Base-by-base conservation (phyloP, 305 asterid species). In the Ilex paraguariensis region DNA sequence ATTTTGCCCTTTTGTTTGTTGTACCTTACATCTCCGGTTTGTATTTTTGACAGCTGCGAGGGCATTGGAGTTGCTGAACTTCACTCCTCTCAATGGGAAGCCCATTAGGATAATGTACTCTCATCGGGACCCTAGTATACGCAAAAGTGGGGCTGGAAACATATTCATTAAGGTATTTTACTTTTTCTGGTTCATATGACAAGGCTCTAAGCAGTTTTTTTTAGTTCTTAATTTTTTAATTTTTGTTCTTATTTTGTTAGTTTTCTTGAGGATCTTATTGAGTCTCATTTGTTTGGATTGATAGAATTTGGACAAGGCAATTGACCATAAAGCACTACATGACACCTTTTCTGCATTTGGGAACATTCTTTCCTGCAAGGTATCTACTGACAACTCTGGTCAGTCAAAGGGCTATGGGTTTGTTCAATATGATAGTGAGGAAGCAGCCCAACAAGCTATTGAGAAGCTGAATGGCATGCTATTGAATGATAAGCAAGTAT, bases 341-440 rank as follows among this genome's bases (percentile, higher is more conserved):
- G 99, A 94, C 36, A 94, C 95, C 21, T 90, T 94, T 77, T 90
- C 96, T 40, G 62, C 84, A 33, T 94, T 94, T 60, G 98, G 99
- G 30, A 77, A 42, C 49, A 84, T 90, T 30, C 84, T 87, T 3
- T 94, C 98, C 13, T 88, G 95, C 91, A 94, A 94, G 78, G 80
- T 94, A 42, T 95, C 87, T 3, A 91, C 91, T 12, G 84, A 88
- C 73, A 64, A 82, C 59, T 76, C 84, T 65, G 98, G 99, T 42
- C 90, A 84, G 68, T 94, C 98, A 32, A 66, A 77, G 88, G 99
- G 99, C 31, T 85, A 87, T 75, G 98, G 99, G n/a, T 90, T 86
- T 72, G 99, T 94, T 78, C 99, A 94, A 70, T 94, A 79, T 63
- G 85, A 77, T 50, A 76, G 59, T 56, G 96, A 90, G 61, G 96